phyloP scores from a whole-genome alignment of 2,329 filamentous ascomycete species.

The Cytospora mali region DNA sequence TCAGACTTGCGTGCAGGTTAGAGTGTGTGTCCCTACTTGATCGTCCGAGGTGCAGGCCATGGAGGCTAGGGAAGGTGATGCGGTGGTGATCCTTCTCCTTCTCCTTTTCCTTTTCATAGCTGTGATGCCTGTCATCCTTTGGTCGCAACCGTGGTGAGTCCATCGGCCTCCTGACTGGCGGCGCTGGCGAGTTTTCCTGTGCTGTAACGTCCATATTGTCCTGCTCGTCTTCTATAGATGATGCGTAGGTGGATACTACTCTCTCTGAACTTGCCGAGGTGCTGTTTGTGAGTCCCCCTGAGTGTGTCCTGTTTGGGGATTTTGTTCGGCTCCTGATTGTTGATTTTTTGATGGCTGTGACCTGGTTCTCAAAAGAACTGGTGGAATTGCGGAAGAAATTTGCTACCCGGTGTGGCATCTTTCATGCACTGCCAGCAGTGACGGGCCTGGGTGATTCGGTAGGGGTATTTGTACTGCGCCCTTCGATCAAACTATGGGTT shows the following conservation, averaged over 20 bases:
- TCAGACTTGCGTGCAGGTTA: slow-evolving; percentile 47
- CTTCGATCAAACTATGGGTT: not conserved
- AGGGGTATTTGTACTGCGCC: not conserved
- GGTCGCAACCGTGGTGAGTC: slow-evolving; percentile 29
- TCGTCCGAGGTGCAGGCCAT: slow-evolving; percentile 46
- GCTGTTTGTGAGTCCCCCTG: slow-evolving; percentile 25
- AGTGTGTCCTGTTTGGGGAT: slow-evolving; percentile 34
- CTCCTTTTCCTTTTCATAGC: slow-evolving; percentile 31
- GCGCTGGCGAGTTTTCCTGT: slow-evolving; percentile 28
- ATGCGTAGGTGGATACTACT: slow-evolving; percentile 39
- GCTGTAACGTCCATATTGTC: slow-evolving; percentile 34
- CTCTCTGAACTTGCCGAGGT: slow-evolving; percentile 38
- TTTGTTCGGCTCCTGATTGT: slow-evolving; percentile 38
- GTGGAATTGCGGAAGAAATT: slow-evolving; percentile 61
- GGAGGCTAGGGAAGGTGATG: slow-evolving; percentile 45
- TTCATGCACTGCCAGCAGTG: slow-evolving; percentile 16
- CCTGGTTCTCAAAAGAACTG: slow-evolving; percentile 47
- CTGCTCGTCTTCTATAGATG: slow-evolving; percentile 40
- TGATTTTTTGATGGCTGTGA: slow-evolving; percentile 52
- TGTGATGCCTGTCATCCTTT: slow-evolving; percentile 22
- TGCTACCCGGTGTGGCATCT: slow-evolving; percentile 61
- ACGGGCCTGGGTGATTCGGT: not conserved
- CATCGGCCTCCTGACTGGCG: slow-evolving; percentile 32
- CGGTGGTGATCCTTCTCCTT: slow-evolving; percentile 38
- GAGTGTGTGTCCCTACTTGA: slow-evolving; percentile 45